A percentile compares a stretch with the other conserved stretches of the same genome.
phyloP scores from a whole-genome alignment of 495 filamentous ascomycete genomes.

The Corynascus novoguineensis region DNA sequence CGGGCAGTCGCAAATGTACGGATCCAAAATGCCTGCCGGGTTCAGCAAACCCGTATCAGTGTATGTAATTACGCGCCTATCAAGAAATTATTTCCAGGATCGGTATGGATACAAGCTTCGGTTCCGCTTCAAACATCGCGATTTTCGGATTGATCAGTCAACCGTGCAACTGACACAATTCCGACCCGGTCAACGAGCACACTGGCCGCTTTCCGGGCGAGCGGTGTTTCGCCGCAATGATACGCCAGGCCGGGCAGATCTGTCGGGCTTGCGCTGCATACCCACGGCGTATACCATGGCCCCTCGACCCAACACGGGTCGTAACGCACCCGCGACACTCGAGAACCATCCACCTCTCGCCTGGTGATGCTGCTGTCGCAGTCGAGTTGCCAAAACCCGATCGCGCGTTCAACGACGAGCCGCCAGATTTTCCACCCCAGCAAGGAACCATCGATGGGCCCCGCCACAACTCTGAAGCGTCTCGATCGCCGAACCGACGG shows the following conservation, averaged over 20 bases:
- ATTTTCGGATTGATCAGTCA: background rate
- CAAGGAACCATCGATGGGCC: no score
- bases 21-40: background rate
- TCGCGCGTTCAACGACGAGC: background rate
- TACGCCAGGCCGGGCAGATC: conserved; percentile 18
- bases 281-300: conserved; percentile 5
- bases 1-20: no score
- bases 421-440: background rate
- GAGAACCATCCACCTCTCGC: background rate
- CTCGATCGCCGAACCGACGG: background rate
- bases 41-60: background rate
- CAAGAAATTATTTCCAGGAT: background rate
- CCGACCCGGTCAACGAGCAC: background rate
- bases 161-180: background rate
- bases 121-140: background rate
- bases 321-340: background rate
- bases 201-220: background rate
- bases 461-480: background rate
- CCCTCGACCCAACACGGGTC: conserved; percentile 1
- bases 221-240: conserved; percentile 3
- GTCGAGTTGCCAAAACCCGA: background rate
- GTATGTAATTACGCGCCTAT: background rate
- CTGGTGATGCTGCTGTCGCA: background rate
- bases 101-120: background rate
- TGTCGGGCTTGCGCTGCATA: conserved; percentile 18